Evolutionary conservation across 176 grass and related monocot species (phyloP), one percentile per base, ranked within the genome.

Genomic region (Zoysia pacifica): DNA sequence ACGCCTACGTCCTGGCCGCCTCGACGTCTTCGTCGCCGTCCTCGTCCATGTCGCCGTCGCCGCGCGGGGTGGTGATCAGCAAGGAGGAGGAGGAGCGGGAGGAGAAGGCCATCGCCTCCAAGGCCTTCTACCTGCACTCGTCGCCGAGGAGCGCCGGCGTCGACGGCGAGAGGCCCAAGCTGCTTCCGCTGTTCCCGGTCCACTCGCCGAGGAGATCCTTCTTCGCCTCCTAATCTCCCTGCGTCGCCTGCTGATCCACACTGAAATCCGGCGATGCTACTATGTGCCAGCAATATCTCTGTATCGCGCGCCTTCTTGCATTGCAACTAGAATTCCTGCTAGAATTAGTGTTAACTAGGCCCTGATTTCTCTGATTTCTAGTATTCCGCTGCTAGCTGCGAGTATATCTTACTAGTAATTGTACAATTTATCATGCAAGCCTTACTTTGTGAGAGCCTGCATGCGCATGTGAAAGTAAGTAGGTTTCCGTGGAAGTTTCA

Each of bases 81-180:
- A 56, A 79, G 56, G 86, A 93, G 81, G 87, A 93, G 48, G 90
- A 93, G 72, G 71, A 83, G 62, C 73, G 81, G 81, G 93, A 91
- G 85, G 87, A 92, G 82, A 96, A 92, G 82, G 90, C 87, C 63
- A 93, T 96, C 49, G 85, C 87, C 7, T 91, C 86, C 74, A 96
- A 96, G 80, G 72, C 79, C 0, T 96, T 96, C 83, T 96, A 96
- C 81, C 87, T 96, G 71, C 93, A 96, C 79, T 65, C 90, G 0
- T 82, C 93, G 16, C 76, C 86, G 75, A 62, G 63, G 68, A 40
- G 10, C 45, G 70, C 16, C 61, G 80, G 3, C 64, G 28, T 28
- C 28, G 77, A 20, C 64, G 65, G 36, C 44, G 79, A 82, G 47
- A 77, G 68, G 54, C 93, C 90, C 0, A 88, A 88, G 87, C 77